Evolutionary conservation across 1,284 basidiomycete species (phyloP), one percentile per base, ranked within the genome.

Genomic region (Trichosporon sp.): DNA sequence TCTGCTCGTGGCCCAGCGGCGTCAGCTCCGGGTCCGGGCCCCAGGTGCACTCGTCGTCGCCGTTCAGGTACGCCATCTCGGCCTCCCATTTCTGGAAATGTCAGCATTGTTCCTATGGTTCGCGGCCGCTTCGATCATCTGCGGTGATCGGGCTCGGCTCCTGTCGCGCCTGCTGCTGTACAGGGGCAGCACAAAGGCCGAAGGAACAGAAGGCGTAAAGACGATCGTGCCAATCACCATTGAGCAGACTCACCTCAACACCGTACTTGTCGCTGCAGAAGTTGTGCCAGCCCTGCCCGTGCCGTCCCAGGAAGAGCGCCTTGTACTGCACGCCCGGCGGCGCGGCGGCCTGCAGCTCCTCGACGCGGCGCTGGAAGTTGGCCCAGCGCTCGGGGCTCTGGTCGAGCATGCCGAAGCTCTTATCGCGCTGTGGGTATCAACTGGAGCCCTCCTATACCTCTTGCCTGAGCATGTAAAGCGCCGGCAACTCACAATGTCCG

Each of bases 1-100:
- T 92, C 82, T 95, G 91, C 0, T 80, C 72, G 60, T 87, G 83
- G 0, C 92, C 92, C 2, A 89, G 77, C 0, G 85, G 79, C 0
- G 92, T 94, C 29, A 95, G 87, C 32, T 87, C 85, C 0, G 92
- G 88, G 78, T 95, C 93, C 15, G 93, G 92, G 35, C 92, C 92
- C 92, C 92, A 94, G 0, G 84, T 85, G 11, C 93, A 83, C 66
- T 90, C 86, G 12, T 85, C 90, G 74, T 95, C 91, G 0, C 88
- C 88, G 62, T 90, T 84, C 23, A 90, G 77, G 75, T 87, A 88
- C 0, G 91, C 87, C 89, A 89, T 94, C 74, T 91, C 81, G 58
- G 77, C 73, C 70, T 85, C 81, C 84, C 84, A 85, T 66, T 71
- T 71, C 84, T 85, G 70, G 3, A 2, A 4, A 32, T n/a, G 44